phyloP scores from a whole-genome alignment of 768 basidiomycete species.

The Trametes cinnabarina region DNA sequence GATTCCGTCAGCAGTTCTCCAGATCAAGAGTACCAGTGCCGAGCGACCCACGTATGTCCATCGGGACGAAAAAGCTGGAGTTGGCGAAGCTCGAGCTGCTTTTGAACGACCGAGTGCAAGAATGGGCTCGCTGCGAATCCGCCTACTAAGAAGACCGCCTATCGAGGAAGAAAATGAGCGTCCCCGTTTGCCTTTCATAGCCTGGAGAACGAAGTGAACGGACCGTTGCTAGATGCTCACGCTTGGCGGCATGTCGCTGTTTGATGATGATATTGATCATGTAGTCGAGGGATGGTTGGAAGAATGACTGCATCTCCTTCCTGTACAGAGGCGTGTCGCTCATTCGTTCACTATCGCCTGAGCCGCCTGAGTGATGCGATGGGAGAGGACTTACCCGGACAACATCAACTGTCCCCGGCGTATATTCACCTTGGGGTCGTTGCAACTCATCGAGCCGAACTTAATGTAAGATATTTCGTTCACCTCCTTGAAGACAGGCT shows the following conservation, averaged over 20 bases:
- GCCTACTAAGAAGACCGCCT: conserved; percentile 80
- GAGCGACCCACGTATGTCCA: conserved; percentile 61
- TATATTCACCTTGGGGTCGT: conserved; percentile 38
- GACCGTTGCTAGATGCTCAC: too few relatives aligned
- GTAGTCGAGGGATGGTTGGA: conserved; percentile 43
- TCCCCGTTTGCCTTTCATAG: too few relatives aligned
- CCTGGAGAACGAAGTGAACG: too few relatives aligned
- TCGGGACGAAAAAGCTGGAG: conserved; percentile 71
- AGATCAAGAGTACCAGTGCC: not conserved
- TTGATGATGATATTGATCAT: conserved; percentile 25
- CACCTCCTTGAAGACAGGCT: conserved; percentile 42
- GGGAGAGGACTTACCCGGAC: conserved; percentile 31
- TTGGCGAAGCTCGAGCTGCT: conserved; percentile 46
- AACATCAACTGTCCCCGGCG: conserved; percentile 39
- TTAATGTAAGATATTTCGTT: conserved; percentile 40
- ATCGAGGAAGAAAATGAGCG: not conserved
- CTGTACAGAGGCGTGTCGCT: conserved; percentile 21
- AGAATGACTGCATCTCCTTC: conserved; percentile 38
- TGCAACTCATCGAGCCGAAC: conserved; percentile 41
- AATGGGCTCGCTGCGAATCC: conserved; percentile 81
- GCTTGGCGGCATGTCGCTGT: conserved; percentile 1
- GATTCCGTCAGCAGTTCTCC: too few relatives aligned
- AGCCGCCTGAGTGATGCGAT: not conserved
- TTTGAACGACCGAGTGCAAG: conserved; percentile 68
- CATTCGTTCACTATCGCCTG: too few relatives aligned